phyloP scores from a whole-genome alignment of 1,284 basidiomycete genomes.

The Vanrija pseudolonga region DNA sequence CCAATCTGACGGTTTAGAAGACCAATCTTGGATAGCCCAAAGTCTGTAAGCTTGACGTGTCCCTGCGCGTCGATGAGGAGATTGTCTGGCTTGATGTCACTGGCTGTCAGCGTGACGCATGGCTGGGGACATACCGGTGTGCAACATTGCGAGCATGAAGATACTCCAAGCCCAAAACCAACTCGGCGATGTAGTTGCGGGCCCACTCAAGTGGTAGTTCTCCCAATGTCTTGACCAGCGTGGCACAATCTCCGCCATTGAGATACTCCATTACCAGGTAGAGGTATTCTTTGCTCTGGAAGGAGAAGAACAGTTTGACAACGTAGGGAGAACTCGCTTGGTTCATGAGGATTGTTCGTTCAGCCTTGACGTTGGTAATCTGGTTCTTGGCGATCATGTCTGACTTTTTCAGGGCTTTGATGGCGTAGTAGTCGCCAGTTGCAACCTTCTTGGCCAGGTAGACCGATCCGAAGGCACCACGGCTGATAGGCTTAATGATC shows the following conservation, averaged over 20 bases:
- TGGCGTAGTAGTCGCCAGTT: slow-evolving; percentile 97
- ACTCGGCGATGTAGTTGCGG: slow-evolving; percentile 91
- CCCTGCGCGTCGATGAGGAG: slow-evolving; percentile 93
- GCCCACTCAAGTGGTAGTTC: slow-evolving; percentile 94
- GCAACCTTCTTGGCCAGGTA: slow-evolving; percentile 97
- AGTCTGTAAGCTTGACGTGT: slow-evolving; percentile 96
- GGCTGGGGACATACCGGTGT: slow-evolving; percentile 69
- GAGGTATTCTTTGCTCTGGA: slow-evolving; percentile 92
- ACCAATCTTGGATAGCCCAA: slow-evolving; percentile 95
- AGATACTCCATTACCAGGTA: slow-evolving; percentile 99
- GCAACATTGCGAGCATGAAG: slow-evolving; percentile 91
- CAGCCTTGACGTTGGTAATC: slow-evolving; percentile 99
- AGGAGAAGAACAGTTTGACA: slow-evolving; percentile 96
- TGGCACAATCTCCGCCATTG: slow-evolving; percentile 95
- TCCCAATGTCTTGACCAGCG: slow-evolving; percentile 92
- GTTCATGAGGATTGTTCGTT: slow-evolving; percentile 99
- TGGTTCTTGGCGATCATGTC: slow-evolving; percentile 99
- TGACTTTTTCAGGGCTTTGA: slow-evolving; percentile 98
- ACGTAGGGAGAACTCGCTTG: slow-evolving; percentile 99
- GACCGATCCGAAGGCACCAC: slow-evolving; percentile 97
- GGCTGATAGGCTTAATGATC: slow-evolving; percentile 98
- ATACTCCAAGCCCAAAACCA: slow-evolving; percentile 90
- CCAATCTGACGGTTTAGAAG: slow-evolving; percentile 92
- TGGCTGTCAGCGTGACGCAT: slow-evolving; percentile 43
- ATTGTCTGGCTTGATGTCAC: slow-evolving; percentile 98